Evolutionary conservation across 2,329 filamentous ascomycete genomes (phyloP).

Genomic region (Colletotrichum graminicola): DNA sequence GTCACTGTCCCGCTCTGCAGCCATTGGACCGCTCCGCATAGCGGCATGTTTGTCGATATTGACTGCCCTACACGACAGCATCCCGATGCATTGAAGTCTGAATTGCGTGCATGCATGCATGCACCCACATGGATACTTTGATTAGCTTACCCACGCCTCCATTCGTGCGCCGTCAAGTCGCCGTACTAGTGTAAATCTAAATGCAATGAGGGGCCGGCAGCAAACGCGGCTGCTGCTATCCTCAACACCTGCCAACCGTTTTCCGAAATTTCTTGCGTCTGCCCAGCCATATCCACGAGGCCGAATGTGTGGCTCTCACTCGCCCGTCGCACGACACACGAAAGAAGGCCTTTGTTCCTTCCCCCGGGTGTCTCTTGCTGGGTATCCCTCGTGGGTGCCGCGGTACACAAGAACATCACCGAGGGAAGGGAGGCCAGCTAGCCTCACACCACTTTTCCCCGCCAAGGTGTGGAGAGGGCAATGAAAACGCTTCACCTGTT

Average conservation of each 20-base stretch:
- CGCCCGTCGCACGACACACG: not conserved
- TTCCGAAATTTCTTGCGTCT: not conserved
- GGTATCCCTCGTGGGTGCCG: not conserved
- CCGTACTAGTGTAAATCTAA: slow-evolving; percentile 27
- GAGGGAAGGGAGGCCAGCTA: not conserved
- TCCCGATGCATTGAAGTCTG: slow-evolving; percentile 12
- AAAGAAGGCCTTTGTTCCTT: no score
- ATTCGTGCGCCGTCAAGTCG: slow-evolving; percentile 18
- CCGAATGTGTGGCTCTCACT: not conserved
- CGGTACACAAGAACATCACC: slow-evolving; percentile 11
- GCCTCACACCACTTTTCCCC: slow-evolving; percentile 23
- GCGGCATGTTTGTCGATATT: slow-evolving; percentile 39
- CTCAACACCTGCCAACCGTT: slow-evolving; percentile 15
- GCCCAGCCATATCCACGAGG: not conserved
- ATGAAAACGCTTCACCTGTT: slow-evolving; percentile 41
- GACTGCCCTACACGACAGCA: slow-evolving; percentile 33
- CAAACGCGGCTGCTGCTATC: slow-evolving; percentile 26
- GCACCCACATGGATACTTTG: not conserved
- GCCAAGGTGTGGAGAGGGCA: slow-evolving; percentile 38
- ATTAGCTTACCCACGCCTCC: not conserved
- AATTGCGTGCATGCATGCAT: slow-evolving; percentile 8
- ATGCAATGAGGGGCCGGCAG: not conserved
- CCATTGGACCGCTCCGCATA: slow-evolving; percentile 18
- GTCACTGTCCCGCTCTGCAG: not conserved
- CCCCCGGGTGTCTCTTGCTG: not conserved